Percentiles rank a stretch among this genome's conserved stretches.
phyloP scores from a whole-genome alignment of 208 protist species.

The Acanthamoeba culbertsoni region DNA sequence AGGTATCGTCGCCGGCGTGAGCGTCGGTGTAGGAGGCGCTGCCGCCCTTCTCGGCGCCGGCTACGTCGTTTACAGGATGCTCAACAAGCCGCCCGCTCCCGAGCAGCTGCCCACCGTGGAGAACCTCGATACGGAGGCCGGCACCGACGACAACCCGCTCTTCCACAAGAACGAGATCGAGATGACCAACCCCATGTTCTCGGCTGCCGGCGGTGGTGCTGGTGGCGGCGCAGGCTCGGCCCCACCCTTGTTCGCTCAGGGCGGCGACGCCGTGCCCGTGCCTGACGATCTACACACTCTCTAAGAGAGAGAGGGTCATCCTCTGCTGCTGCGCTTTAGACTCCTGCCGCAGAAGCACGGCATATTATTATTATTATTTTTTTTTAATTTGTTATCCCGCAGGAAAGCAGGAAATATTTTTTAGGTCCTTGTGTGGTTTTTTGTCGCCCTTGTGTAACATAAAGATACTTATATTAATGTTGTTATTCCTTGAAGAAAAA shows the following conservation, averaged over 20 bases:
- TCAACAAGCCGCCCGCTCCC: constrained; percentile 4
- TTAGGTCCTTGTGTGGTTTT: too few relatives aligned
- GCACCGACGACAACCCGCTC: constrained; percentile 45
- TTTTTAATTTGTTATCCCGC: too few relatives aligned
- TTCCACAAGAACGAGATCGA: constrained; percentile 29
- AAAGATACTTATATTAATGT: too few relatives aligned
- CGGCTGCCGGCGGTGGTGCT: not conserved
- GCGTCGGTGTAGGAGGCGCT: constrained; percentile 1
- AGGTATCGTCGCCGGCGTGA: constrained; percentile 21
- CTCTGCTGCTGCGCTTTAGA: too few relatives aligned
- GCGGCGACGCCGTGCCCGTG: not conserved
- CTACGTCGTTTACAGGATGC: constrained; percentile 41
- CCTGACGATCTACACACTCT: not conserved
- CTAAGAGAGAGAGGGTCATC: not conserved
- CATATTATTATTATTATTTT: too few relatives aligned
- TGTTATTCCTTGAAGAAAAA: too few relatives aligned
- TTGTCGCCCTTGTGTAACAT: too few relatives aligned
- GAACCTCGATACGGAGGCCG: constrained; percentile 39
- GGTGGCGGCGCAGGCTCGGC: not conserved
- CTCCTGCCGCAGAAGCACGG: too few relatives aligned
- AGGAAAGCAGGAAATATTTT: too few relatives aligned
- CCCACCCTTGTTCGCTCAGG: not conserved
- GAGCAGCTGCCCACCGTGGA: constrained; percentile 44
- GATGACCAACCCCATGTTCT: constrained; percentile 43
- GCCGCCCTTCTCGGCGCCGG: not conserved